Percentiles rank a stretch among this genome's conserved stretches.
Conservation (phyloP, 2,329 filamentous ascomycete species). For the Clonostachys rhizophaga region DNA sequence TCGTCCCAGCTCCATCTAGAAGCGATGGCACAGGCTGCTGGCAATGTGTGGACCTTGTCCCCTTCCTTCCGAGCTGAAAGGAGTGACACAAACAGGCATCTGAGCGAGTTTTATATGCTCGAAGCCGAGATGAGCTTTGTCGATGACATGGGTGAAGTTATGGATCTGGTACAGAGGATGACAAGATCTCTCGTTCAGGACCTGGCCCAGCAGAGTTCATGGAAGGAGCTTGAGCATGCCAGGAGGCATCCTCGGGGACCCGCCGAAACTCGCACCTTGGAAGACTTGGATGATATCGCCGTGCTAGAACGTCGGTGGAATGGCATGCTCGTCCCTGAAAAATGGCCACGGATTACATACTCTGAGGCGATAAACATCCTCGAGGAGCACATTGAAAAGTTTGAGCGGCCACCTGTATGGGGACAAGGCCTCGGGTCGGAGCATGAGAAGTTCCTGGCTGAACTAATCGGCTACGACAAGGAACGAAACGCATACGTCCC, state of each 20-base stretch:
- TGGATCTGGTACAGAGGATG: constrained; percentile 77
- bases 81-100: constrained; percentile 87
- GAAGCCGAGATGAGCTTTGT: constrained; percentile 86
- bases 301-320: constrained; percentile 67
- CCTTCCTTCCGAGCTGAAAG: constrained; percentile 92
- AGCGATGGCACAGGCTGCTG: constrained; percentile 81
- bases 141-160: constrained; percentile 64
- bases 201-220: constrained; percentile 29
- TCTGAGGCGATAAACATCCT: constrained; percentile 69
- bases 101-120: constrained; percentile 99
- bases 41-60: constrained; percentile 89
- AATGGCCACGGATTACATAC: constrained; percentile 83
- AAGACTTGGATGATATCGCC: constrained; percentile 31
- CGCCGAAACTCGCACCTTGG: constrained; percentile 30
- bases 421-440: constrained; percentile 77
- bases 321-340: constrained; percentile 45
- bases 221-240: constrained; percentile 34
- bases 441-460: constrained; percentile 85
- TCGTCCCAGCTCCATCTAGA: constrained; percentile 94
- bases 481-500: constrained; percentile 52
- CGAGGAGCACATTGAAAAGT: constrained; percentile 52
- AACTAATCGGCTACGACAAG: constrained; percentile 47
- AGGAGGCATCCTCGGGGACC: constrained; percentile 17
- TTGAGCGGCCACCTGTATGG: constrained; percentile 68
- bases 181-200: constrained; percentile 47